Percentiles rank a stretch among this genome's conserved stretches.
phyloP scores from a whole-genome alignment of 78 protist genomes.

The Dictyostelium purpureum region DNA sequence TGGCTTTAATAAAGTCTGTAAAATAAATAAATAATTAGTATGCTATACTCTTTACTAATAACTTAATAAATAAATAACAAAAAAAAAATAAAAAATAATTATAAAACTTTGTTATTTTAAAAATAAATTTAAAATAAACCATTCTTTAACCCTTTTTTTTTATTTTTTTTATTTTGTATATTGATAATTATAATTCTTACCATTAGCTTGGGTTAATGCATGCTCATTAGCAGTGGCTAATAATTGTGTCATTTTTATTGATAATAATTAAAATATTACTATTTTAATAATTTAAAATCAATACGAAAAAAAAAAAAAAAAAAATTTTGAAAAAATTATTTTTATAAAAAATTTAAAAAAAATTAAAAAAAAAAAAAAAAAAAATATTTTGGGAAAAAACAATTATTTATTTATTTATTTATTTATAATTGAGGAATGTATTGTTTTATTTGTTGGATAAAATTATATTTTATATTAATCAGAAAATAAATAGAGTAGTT shows the following conservation, averaged over 20 bases:
- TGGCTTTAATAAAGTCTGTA: conserved; percentile 41
- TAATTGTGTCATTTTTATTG: background rate
- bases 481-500: too few species aligned
- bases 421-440: background rate
- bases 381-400: background rate
- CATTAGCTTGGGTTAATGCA: conserved; percentile 4
- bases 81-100: too few species aligned
- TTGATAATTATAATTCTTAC: too few species aligned
- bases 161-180: too few species aligned
- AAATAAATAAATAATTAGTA: background rate
- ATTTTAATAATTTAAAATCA: background rate
- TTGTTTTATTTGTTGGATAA: too few species aligned
- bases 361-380: background rate
- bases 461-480: too few species aligned
- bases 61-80: too few species aligned
- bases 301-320: background rate
- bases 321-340: background rate
- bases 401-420: too few species aligned
- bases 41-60: background rate
- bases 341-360: background rate
- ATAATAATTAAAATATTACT: background rate
- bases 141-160: too few species aligned
- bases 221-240: background rate
- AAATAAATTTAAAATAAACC: too few species aligned
- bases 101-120: too few species aligned